A percentile compares a stretch with the other conserved stretches of the same genome.
Conservation (phyloP, 106 monocot genomes). For the Dendrobium officinale region DNA sequence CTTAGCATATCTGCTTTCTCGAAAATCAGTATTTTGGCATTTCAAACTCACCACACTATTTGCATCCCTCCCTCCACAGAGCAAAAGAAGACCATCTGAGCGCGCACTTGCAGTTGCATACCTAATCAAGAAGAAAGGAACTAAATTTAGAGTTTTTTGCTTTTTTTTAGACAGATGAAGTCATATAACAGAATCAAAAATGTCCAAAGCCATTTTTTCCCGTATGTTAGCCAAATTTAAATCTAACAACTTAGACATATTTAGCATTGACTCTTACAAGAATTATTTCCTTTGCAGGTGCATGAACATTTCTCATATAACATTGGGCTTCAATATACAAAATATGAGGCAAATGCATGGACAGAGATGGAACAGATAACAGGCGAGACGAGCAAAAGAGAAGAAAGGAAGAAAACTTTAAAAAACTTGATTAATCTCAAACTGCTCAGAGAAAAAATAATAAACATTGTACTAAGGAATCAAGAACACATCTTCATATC, state of each 20-base stretch:
- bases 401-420: not conserved
- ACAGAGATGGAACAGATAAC: not conserved
- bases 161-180: not conserved
- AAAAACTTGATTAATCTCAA: not conserved
- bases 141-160: not conserved
- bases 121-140: constrained; percentile 39
- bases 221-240: not conserved
- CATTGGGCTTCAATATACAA: not conserved
- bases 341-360: not conserved
- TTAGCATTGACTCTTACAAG: not conserved
- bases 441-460: not conserved
- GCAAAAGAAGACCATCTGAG: constrained; percentile 95
- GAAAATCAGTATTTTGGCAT: not conserved
- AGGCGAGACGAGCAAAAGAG: not conserved
- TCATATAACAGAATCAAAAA: not conserved
- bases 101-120: constrained; percentile 99
- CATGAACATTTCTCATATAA: not conserved
- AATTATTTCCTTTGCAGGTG: not conserved
- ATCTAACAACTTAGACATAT: not conserved
- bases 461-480: not conserved
- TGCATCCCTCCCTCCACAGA: constrained; percentile 99
- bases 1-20: not conserved
- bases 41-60: constrained; percentile 80
- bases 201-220: not conserved
- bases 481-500: not conserved